Percentiles rank a stretch among this genome's conserved stretches.
phyloP scores from a whole-genome alignment of 345 rosid species.

The Durio zibethinus region DNA sequence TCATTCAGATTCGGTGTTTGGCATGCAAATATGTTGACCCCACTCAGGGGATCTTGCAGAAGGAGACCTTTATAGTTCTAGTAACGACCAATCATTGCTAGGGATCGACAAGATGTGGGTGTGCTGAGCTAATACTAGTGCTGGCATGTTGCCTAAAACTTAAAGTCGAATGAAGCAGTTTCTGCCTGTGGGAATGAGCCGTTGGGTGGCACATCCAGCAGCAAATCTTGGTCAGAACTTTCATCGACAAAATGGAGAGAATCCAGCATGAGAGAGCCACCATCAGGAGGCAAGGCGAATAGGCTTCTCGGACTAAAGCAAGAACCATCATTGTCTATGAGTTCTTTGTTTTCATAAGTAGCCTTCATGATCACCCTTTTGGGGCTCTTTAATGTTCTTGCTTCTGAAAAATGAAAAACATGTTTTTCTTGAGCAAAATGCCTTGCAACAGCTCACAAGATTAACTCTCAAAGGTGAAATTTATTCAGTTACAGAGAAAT shows the following conservation, averaged over 20 bases:
- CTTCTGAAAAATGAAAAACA: constrained; percentile 40
- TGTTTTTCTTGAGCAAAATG: neutral
- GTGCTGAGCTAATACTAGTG: constrained; percentile 56
- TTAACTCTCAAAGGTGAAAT: neutral
- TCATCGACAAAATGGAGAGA: constrained; percentile 50
- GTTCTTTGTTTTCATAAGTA: constrained; percentile 53
- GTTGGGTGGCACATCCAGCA: constrained; percentile 80
- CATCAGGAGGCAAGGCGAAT: constrained; percentile 62
- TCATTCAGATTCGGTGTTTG: constrained; percentile 33
- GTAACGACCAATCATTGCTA: constrained; percentile 25
- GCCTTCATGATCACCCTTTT: constrained; percentile 57
- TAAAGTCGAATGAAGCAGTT: constrained; percentile 56
- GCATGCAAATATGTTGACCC: constrained; percentile 27
- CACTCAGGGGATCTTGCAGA: constrained; percentile 19
- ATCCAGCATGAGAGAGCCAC: constrained; percentile 57
- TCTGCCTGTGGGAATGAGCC: constrained; percentile 91
- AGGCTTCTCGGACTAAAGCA: constrained; percentile 77
- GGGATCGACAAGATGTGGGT: constrained; percentile 39
- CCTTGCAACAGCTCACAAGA: neutral
- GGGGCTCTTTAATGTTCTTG: constrained; percentile 60
- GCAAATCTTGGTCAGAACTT: constrained; percentile 73
- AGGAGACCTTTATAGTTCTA: constrained; percentile 28
- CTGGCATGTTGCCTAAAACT: constrained; percentile 56
- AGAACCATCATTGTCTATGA: constrained; percentile 53
- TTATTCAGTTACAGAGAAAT: neutral